Base-by-base conservation (phyloP, 345 rosid genomes). In the Populus deltoides region DNA sequence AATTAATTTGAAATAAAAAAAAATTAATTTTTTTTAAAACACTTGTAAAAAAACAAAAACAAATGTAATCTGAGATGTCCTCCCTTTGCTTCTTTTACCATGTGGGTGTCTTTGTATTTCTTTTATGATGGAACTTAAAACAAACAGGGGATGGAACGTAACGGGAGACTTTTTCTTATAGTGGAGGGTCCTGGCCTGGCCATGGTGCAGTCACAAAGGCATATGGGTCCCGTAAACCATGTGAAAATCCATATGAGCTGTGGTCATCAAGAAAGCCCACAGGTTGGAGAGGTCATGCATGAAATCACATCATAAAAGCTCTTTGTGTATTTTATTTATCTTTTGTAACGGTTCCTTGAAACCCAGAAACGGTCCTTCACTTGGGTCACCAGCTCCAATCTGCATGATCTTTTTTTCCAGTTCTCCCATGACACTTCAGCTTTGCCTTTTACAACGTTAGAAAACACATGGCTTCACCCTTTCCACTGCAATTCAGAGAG, bases 401-500 rank as follows among this genome's bases (percentile, higher is more conserved):
- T 39, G 4, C 16, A 29, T 45, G 13, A 72, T 67, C 53, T 31
- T 72, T 7, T 41, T 15, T 61, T 55, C 72, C 65, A 47, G 18
- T 68, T 29, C 78, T 59, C 25, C 35, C 61, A 41, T 10, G 22
- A 41, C 53, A 61, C 63, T 17, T 55, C 38, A 6, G 0, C 31
- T 24, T 31, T 7, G 27, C 79, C 35, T 78, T 82, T 66, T 35
- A 20, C 81, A 78, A 75, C 74, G 82, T 78, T 75, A 45, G 17
- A 45, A 45, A 45, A 13, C 16, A 45, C 0, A 1, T 45, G 5
- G 51, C 17, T 45, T 12, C 4, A 11, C 17, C 51, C 51, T 45
- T 13, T 45, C 51, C 2, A 3, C 2, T 13, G 51, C 17, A 45
- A 45, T 45, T 45, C 17, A 45, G 17, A 13, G 51, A 45, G 17